Evolutionary conservation across 495 filamentous ascomycete genomes (phyloP), one percentile per base, ranked within the genome.

Genomic region (Cudoniella acicularis): DNA sequence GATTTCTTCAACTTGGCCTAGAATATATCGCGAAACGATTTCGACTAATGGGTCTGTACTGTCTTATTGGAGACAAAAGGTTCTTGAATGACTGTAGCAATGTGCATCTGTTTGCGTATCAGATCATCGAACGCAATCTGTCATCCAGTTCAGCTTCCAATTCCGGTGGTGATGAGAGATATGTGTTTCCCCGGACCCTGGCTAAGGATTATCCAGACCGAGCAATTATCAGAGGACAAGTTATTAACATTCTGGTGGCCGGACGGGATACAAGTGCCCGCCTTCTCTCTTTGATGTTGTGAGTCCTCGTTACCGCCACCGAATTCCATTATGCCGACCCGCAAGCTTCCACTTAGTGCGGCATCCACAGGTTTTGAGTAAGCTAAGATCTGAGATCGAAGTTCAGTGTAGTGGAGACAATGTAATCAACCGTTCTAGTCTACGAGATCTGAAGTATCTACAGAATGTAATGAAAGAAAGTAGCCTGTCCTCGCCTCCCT

Each of bases 181-280:
- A 84, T 55, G 71, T 82, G 18, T 83, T 83, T 47, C 69, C 84
- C 1, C 68, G 79, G 49, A 77, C 76, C 57, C 62, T 84, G 13
- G 67, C 77, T 25, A 71, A 71, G 60, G 54, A 70, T 10, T 64
- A 67, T 0, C 57, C 71, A 50, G 43, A 73, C n/a, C 67, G 74
- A 17, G 30, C 50, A 4, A 49, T 67, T 27, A 58, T 82, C 10
- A 68, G 77, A 0, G 73, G 78, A 52, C 71, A 84, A 57, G 60
- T 80, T 6, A 63, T 81, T 1, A 74, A 77, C 49, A 73, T 83
- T 30, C 73, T 83, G 11, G 70, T 84, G 13, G 81, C 80, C 2
- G 77, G 76, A 8, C 71, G 78, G 41, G 86, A 89, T 54, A 87
- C 85, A 3, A 89, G 85, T 43, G 67, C 81, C 64, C 78, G 21